These are phyloP conservation scores for Mrakia frigida DNA, from an alignment of 768 basidiomycete genomes.

Conservation along the genomic window DNA sequence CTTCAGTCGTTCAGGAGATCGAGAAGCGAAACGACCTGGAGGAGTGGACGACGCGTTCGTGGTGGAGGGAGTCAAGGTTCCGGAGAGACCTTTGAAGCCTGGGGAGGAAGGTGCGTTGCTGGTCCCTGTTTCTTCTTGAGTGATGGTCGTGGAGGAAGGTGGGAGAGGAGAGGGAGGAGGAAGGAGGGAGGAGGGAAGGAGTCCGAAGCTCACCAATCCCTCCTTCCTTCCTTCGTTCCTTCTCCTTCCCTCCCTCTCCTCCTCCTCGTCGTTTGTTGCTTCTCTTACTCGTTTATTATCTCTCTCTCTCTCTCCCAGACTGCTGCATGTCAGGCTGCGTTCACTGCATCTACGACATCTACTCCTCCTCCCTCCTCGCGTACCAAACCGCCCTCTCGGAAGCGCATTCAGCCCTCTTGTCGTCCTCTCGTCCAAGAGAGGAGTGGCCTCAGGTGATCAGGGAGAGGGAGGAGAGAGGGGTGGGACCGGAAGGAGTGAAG, in stretches of 20 bases:
- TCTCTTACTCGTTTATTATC: no score
- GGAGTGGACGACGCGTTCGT: slow-evolving; percentile 10
- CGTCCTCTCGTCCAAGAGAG: neutral
- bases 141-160: neutral
- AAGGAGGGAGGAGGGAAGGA: neutral
- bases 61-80: slow-evolving; percentile 10
- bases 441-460: neutral
- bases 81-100: slow-evolving; percentile 9
- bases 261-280: no score
- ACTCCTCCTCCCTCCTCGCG: neutral
- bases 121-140: no score
- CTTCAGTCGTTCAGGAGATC: neutral
- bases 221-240: neutral
- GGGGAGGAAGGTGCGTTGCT: slow-evolving; percentile 16
- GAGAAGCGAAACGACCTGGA: neutral
- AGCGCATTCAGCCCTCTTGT: neutral
- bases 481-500: neutral
- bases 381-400: neutral
- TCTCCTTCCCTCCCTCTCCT: neutral
- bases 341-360: slow-evolving; percentile 20
- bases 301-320: neutral
- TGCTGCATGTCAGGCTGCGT: slow-evolving; percentile 18
- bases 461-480: neutral
- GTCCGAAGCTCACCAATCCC: neutral
- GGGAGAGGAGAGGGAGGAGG: neutral